Evolutionary conservation across 176 grass and related monocot species (phyloP).

Genomic region (Phoenix roebelenii): DNA sequence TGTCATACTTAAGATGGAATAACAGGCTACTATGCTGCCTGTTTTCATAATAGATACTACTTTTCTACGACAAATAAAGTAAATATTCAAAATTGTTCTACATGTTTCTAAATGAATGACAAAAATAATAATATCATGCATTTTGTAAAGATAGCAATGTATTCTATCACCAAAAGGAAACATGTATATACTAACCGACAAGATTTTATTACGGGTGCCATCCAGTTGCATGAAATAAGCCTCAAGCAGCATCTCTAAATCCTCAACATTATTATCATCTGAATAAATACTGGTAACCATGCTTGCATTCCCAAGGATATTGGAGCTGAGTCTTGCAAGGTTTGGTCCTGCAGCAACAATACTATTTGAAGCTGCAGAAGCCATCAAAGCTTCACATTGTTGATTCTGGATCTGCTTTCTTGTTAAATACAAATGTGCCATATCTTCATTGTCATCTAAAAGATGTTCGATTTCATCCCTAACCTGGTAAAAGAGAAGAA

Average conservation of each 20-base stretch:
- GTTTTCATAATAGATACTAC: no score
- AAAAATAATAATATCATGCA: no score
- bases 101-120: no score
- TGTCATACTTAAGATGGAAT: no score
- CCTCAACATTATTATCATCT: slow-evolving; percentile 87
- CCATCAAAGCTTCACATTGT: slow-evolving; percentile 70
- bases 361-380: slow-evolving; percentile 71
- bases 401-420: slow-evolving; percentile 93
- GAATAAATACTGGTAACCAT: slow-evolving; percentile 74
- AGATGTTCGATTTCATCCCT: slow-evolving; percentile 99
- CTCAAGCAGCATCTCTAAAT: slow-evolving; percentile 97
- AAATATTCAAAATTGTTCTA: no score
- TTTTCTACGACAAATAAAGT: no score
- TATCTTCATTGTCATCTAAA: slow-evolving; percentile 94
- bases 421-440: slow-evolving; percentile 91
- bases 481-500: slow-evolving; percentile 32
- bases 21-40: no score
- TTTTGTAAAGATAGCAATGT: no score
- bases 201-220: slow-evolving; percentile 91
- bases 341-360: slow-evolving; percentile 45
- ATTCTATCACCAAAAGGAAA: not conserved
- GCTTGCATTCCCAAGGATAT: slow-evolving; percentile 54
- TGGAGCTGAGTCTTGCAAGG: slow-evolving; percentile 45
- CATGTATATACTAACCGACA: slow-evolving; percentile 59
- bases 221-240: slow-evolving; percentile 99